A percentile compares a stretch with the other conserved stretches of the same genome.
Conservation (phyloP, 768 basidiomycete genomes). For the Xerocomellus intermedius region DNA sequence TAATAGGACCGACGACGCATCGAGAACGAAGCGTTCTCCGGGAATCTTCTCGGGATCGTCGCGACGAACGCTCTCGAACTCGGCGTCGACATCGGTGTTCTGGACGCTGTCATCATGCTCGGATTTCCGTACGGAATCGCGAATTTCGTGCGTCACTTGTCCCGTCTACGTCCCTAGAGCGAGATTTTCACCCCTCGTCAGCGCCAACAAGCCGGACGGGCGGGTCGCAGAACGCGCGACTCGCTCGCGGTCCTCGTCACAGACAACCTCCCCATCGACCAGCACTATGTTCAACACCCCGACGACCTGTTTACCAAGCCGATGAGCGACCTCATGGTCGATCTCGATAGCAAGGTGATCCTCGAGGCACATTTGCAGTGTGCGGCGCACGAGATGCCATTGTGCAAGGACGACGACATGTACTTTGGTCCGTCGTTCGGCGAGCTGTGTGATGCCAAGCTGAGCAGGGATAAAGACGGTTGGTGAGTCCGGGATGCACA, state of each 20-base stretch:
- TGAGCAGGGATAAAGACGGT: conserved; percentile 72
- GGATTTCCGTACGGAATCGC: conserved; percentile 80
- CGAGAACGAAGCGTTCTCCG: conserved; percentile 84
- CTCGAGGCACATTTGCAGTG: conserved; percentile 88
- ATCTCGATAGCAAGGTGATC: conserved; percentile 70
- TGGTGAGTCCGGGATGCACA: conserved; percentile 53
- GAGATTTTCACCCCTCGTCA: conserved; percentile 26
- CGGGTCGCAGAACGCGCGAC: conserved; percentile 78
- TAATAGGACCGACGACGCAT: conserved; percentile 75
- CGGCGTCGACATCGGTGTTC: conserved; percentile 85
- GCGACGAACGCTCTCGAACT: conserved; percentile 91
- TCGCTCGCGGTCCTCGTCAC: conserved; percentile 74
- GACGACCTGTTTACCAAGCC: conserved; percentile 64
- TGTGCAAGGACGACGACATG: conserved; percentile 57
- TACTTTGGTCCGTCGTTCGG: conserved; percentile 71
- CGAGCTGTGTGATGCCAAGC: conserved; percentile 57
- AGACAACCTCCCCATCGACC: conserved; percentile 68
- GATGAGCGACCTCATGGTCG: conserved; percentile 63
- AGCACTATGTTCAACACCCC: conserved; percentile 69
- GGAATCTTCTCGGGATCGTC: conserved; percentile 78
- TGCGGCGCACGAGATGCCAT: conserved; percentile 82
- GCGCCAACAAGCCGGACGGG: conserved; percentile 89
- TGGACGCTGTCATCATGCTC: conserved; percentile 88
- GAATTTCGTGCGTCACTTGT: conserved; percentile 59
- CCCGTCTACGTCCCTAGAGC: not conserved